A percentile compares a stretch with the other conserved stretches of the same genome.
These are phyloP conservation scores for Yamadazyma tumulicola DNA, from an alignment of 805 yeast genomes.

Conservation along the genomic window DNA sequence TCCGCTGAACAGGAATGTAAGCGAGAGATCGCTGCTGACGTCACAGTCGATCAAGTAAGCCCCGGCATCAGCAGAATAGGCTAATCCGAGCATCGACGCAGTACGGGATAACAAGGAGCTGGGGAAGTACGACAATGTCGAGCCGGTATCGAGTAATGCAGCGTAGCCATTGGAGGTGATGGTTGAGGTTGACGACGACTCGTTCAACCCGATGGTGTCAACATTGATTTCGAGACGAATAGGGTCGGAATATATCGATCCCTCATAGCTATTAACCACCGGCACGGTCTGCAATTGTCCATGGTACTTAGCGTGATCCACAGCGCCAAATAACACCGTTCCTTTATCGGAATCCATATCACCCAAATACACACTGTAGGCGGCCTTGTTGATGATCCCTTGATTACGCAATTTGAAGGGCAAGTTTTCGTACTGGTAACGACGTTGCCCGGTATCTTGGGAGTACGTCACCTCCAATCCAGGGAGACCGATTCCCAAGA, in stretches of 20 bases:
- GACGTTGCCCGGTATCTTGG: conserved; percentile 5
- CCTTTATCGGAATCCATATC: conserved; percentile 23
- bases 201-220: conserved; percentile 26
- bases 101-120: conserved; percentile 25
- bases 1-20: conserved; percentile 57
- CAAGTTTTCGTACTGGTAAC: conserved; percentile 35
- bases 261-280: conserved; percentile 36
- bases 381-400: conserved; percentile 31
- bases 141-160: conserved; percentile 34
- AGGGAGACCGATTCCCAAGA: conserved; percentile 68
- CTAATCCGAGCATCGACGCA: conserved; percentile 39
- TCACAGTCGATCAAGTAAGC: conserved; percentile 48
- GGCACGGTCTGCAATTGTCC: conserved; percentile 27
- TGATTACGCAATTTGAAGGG: conserved; percentile 30
- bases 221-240: conserved; percentile 50
- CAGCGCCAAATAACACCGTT: conserved; percentile 40
- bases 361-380: conserved; percentile 38
- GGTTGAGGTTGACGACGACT: conserved; percentile 9
- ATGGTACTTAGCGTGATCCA: conserved; percentile 39
- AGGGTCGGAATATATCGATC: conserved; percentile 32
- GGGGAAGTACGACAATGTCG: conserved; percentile 44
- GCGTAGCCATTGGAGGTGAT: conserved; percentile 17
- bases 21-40: conserved; percentile 13
- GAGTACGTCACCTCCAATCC: conserved; percentile 61
- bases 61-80: conserved; percentile 37